Conservation (phyloP, 257 asterid species). For the Petunia secreta region DNA sequence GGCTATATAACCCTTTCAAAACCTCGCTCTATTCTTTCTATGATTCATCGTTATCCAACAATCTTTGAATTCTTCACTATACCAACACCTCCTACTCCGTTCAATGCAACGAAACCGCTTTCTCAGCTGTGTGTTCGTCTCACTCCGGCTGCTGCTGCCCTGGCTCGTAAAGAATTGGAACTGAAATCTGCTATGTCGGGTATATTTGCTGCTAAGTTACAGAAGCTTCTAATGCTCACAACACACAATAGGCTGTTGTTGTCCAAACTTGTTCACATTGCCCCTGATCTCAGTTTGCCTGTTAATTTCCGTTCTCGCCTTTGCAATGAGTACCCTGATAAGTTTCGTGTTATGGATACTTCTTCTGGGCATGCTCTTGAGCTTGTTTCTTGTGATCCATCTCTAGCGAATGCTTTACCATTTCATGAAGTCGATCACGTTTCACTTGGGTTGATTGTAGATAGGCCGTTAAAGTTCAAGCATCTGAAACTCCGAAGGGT, state of each 20-base stretch:
- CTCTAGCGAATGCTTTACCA: conserved; percentile 56
- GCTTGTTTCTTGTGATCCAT: conserved; percentile 74
- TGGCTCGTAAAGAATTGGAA: conserved; percentile 55
- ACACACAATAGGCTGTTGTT: conserved; percentile 70
- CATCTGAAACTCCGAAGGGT: conserved; percentile 79
- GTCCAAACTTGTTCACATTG: conserved; percentile 77
- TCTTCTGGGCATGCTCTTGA: conserved; percentile 91
- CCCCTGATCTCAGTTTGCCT: conserved; percentile 86
- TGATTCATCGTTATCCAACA: conserved; percentile 89
- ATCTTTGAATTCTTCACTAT: conserved; percentile 75
- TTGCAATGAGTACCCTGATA: conserved; percentile 80
- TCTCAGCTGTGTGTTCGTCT: conserved; percentile 85
- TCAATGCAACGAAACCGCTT: conserved; percentile 64
- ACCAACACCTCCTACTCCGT: conserved; percentile 67
- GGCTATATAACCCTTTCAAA: conserved; percentile 62
- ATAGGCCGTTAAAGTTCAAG: conserved; percentile 85
- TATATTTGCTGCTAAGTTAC: conserved; percentile 68
- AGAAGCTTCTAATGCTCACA: conserved; percentile 91
- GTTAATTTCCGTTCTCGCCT: conserved; percentile 77
- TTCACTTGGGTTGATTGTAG: conserved; percentile 72
- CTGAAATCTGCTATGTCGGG: conserved; percentile 56
- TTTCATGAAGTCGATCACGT: conserved; percentile 38
- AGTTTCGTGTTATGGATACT: conserved; percentile 74
- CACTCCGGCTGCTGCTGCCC: conserved; percentile 77
- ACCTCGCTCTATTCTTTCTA: conserved; percentile 60